phyloP scores from a whole-genome alignment of 306 rosid genomes.

The Rosa persica region DNA sequence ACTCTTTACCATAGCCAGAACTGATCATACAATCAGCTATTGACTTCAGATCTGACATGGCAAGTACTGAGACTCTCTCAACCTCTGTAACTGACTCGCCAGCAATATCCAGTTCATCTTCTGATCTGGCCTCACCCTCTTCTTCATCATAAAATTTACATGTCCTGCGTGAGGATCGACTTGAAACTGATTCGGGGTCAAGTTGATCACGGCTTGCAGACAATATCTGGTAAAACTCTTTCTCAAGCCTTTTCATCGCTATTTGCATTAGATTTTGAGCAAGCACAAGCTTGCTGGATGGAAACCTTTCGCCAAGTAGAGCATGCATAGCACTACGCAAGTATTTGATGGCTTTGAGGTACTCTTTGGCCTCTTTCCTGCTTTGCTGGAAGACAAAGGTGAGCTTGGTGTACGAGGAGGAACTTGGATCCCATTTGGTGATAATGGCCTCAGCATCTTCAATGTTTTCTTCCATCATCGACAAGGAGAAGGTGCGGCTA shows the following conservation, averaged over 20 bases:
- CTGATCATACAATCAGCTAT: conserved; percentile 59
- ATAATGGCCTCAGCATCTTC: conserved; percentile 34
- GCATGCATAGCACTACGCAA: conserved; percentile 40
- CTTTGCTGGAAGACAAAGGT: conserved; percentile 41
- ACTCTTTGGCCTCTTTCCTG: conserved; percentile 38
- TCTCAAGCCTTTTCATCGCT: conserved; percentile 51
- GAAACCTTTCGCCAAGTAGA: conserved; percentile 22
- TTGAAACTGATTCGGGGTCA: conserved; percentile 47
- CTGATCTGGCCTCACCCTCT: conserved; percentile 8
- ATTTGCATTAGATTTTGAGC: conserved; percentile 54
- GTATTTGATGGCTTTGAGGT: conserved; percentile 30
- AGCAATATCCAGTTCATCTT: conserved; percentile 23
- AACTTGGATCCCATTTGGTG: conserved; percentile 44
- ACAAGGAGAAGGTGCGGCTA: not conserved
- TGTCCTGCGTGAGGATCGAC: conserved; percentile 27
- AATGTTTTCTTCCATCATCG: conserved; percentile 40
- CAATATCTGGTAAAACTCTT: conserved; percentile 43
- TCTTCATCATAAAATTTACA: conserved; percentile 20
- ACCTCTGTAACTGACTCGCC: conserved; percentile 23
- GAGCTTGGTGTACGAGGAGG: conserved; percentile 30
- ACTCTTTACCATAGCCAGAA: conserved; percentile 55
- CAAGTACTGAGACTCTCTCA: conserved; percentile 28
- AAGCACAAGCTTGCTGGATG: conserved; percentile 33
- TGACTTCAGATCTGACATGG: conserved; percentile 47
- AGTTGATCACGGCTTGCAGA: conserved; percentile 32